Percentiles rank a stretch among this genome's conserved stretches.
These are phyloP conservation scores for Yarrowia osloensis DNA, from an alignment of 805 yeast species.

Conservation along the genomic window DNA sequence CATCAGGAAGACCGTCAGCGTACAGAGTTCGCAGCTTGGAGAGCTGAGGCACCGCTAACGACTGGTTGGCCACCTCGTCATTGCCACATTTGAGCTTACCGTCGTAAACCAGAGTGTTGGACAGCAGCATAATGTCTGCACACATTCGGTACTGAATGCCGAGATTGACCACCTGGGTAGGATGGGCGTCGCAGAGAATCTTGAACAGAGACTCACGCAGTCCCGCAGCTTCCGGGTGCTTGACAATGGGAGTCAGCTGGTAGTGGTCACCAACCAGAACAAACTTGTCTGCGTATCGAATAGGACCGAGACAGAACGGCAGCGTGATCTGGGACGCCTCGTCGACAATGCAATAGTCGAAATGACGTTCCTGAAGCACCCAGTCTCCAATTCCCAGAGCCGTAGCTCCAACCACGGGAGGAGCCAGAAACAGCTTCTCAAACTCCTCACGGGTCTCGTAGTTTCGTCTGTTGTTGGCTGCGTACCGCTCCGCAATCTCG, in stretches of 20 bases:
- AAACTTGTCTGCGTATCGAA: constrained; percentile 73
- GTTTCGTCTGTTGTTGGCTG: constrained; percentile 41
- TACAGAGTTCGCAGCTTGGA: constrained; percentile 31
- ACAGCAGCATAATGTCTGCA: constrained; percentile 77
- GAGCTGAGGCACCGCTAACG: constrained; percentile 50
- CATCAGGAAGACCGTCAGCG: constrained; percentile 34
- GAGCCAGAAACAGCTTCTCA: constrained; percentile 50
- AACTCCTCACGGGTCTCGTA: constrained; percentile 51
- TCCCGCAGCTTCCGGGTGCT: constrained; percentile 69
- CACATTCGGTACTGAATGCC: constrained; percentile 92
- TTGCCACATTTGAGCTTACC: constrained; percentile 78
- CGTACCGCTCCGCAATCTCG: constrained; percentile 54
- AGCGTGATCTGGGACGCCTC: constrained; percentile 95
- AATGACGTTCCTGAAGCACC: constrained; percentile 57
- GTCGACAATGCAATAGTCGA: constrained; percentile 93
- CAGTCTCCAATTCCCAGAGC: constrained; percentile 74
- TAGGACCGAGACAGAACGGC: constrained; percentile 89
- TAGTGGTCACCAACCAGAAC: constrained; percentile 95
- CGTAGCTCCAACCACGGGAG: constrained; percentile 84
- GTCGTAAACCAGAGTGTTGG: constrained; percentile 76
- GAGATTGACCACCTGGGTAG: constrained; percentile 72
- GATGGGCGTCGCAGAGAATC: constrained; percentile 68
- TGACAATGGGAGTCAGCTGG: constrained; percentile 88
- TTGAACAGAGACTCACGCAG: constrained; percentile 77
- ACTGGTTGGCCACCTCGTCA: constrained; percentile 59